phyloP scores from a whole-genome alignment of 208 protist species.

The Lotmaria passim region DNA sequence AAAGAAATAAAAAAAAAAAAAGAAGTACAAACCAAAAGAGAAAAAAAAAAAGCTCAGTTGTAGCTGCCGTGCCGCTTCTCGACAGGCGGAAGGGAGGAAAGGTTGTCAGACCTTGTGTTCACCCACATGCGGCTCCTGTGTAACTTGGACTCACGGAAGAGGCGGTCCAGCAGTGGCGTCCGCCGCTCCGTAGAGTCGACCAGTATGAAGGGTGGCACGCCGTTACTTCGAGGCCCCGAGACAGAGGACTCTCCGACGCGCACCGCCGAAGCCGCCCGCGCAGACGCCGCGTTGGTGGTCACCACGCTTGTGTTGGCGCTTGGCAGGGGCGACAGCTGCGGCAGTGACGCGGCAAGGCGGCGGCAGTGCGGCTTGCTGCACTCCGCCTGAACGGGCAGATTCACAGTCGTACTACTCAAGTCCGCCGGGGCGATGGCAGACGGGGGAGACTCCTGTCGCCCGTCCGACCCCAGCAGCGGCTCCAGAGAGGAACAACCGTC shows the following conservation, averaged over 20 bases:
- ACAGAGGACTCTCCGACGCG: not conserved
- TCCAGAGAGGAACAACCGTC: not conserved
- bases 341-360: not conserved
- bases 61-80: not conserved
- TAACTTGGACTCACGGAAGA: constrained; percentile 15
- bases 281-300: not conserved
- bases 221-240: not conserved
- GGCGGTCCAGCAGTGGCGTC: constrained; percentile 9
- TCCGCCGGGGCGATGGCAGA: not conserved
- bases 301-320: not conserved
- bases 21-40: not conserved
- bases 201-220: not conserved
- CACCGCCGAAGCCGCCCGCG: not conserved
- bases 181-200: not conserved
- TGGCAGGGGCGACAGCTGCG: not conserved
- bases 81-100: not conserved
- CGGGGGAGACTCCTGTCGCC: not conserved
- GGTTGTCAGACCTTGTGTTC: not conserved
- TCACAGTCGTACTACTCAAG: not conserved
- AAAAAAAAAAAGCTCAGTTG: not conserved
- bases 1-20: constrained; percentile 10
- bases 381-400: not conserved
- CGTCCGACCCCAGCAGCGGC: not conserved
- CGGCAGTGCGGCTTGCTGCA: not conserved
- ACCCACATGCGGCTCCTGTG: constrained; percentile 14